Evolutionary conservation across 176 grass and related monocot species (phyloP), one percentile per base, ranked within the genome.

Genomic region (Dactylis glomerata): DNA sequence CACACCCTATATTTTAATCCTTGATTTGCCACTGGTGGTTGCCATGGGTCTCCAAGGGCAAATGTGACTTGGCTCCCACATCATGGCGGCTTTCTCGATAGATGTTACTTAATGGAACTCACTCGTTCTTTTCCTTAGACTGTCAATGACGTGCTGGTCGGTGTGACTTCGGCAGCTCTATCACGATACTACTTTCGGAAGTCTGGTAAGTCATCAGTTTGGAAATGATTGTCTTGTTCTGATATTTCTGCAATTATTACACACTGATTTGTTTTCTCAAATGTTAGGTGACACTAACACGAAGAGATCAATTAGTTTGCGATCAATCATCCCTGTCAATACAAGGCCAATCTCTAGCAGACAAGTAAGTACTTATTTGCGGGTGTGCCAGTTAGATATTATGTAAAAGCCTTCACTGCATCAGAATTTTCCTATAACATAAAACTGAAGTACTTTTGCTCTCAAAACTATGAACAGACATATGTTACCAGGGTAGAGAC

Each of bases 121-220:
- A 3, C 44, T 14, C 44, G 13, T 14, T 46, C 44, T 59, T 59
- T 64, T 5, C 32, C 8, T 3, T 70, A 94, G 92, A 94, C 89
- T n/a, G 27, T 94, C 15, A 94, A 94, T 79, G 92, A 94, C 63
- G 89, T 94, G 33, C 81, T 94, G 23, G 7, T 94, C 3, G 89
- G 84, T 30, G 55, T 94, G 36, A 87, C 87, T 12, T 89, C 92
- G 49, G 89, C 89, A 16, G 89, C 77, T 64, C 56, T 94, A 11
- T 94, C 92, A 69, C 84, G 87, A 20, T 94, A 94, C 52, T 50
- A 85, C 79, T 72, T 85, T 5, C 61, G 86, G 58, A 92, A 85
- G 27, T 83, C 58, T 0, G 77, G 89, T 92, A 44, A 87, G 16
- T 49, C 15, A 11, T 59, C 11, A 5, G 3, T 59, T 24, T 1